Conservation (phyloP, 805 yeast genomes). For the Starmerella etchellsii region DNA sequence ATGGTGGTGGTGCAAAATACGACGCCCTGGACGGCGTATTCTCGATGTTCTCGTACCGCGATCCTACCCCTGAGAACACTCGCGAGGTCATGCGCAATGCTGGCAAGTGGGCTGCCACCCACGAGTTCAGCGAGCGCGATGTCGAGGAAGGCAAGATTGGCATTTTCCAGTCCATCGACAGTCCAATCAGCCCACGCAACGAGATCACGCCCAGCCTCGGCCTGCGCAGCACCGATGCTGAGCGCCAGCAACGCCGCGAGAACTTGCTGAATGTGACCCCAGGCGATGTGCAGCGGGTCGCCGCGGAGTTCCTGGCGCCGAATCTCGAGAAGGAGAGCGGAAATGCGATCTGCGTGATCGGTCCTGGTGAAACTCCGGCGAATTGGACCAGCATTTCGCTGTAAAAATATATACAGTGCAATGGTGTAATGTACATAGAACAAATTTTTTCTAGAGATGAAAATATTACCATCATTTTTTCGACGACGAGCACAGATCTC, state of each 20-base stretch:
- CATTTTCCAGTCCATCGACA: constrained; percentile 81
- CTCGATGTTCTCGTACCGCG: constrained; percentile 81
- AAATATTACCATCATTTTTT: too few species aligned
- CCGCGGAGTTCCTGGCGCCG: constrained; percentile 43
- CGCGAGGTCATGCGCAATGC: constrained; percentile 44
- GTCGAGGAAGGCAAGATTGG: constrained; percentile 82
- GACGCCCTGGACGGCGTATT: constrained; percentile 71
- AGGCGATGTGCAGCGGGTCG: constrained; percentile 48
- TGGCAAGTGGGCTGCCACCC: constrained; percentile 36
- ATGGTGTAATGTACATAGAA: background rate
- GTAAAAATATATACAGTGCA: background rate
- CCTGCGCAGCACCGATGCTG: constrained; percentile 59
- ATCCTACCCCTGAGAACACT: constrained; percentile 73
- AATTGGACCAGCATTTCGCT: constrained; percentile 12
- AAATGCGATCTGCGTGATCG: constrained; percentile 18
- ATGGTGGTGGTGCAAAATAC: constrained; percentile 87
- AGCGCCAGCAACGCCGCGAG: constrained; percentile 71
- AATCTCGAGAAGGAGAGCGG: constrained; percentile 1
- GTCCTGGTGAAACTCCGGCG: constrained; percentile 14
- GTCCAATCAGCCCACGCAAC: constrained; percentile 67
- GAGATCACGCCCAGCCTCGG: constrained; percentile 62
- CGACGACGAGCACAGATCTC: too few species aligned
- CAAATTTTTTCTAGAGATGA: background rate
- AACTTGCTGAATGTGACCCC: constrained; percentile 53
- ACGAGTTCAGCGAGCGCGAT: constrained; percentile 49